A percentile compares a stretch with the other conserved stretches of the same genome.
These are phyloP conservation scores for Candida awuae DNA, from an alignment of 805 yeast genomes.

Conservation along the genomic window DNA sequence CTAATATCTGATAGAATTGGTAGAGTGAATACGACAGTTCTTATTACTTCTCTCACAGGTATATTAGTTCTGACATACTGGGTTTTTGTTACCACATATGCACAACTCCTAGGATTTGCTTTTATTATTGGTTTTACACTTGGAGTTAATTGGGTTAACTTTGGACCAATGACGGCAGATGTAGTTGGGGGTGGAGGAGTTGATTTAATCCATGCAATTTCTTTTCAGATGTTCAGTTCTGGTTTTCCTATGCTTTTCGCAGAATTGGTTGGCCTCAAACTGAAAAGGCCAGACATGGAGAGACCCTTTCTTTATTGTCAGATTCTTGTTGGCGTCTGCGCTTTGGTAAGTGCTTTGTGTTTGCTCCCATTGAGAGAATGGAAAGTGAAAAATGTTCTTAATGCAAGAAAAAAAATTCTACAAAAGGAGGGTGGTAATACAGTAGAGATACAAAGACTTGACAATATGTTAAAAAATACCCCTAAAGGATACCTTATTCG, in stretches of 20 bases:
- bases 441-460: constrained; percentile 6
- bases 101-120: constrained; percentile 35
- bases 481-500: constrained; percentile 15
- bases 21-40: constrained; percentile 38
- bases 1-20: constrained; percentile 39
- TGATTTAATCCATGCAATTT: constrained; percentile 25
- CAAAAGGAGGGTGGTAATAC: constrained; percentile 1
- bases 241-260: constrained; percentile 28
- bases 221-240: constrained; percentile 21
- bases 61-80: constrained; percentile 39
- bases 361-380: constrained; percentile 48
- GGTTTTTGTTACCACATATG: constrained; percentile 38
- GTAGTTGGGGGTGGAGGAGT: constrained; percentile 26
- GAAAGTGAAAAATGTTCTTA: constrained; percentile 38
- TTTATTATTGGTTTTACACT: constrained; percentile 37
- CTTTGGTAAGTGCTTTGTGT: constrained; percentile 36
- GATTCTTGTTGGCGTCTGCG: constrained; percentile 45
- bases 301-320: constrained; percentile 54
- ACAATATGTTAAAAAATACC: constrained; percentile 8
- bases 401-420: constrained; percentile 15
- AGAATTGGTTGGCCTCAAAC: constrained; percentile 27
- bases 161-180: constrained; percentile 30
- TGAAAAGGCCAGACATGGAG: constrained; percentile 20
- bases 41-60: constrained; percentile 29
- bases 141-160: constrained; percentile 39